Evolutionary conservation across 306 rosid genomes (phyloP).

Genomic region (Alnus rubra): DNA sequence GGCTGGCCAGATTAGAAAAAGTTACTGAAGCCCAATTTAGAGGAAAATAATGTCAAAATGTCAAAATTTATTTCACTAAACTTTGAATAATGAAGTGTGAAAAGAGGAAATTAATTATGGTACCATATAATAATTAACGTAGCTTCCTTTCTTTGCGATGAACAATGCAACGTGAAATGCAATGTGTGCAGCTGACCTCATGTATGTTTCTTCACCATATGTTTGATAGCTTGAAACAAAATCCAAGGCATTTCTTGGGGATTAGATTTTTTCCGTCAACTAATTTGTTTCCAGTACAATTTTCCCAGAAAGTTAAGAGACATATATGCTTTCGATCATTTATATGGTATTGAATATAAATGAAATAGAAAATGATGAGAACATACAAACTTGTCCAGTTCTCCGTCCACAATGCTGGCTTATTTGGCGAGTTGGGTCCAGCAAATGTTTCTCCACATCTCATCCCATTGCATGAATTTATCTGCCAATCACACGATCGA

Average conservation of each 20-base stretch:
- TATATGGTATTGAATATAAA: neutral
- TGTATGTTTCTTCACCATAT: conserved; percentile 40
- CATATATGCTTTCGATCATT: neutral
- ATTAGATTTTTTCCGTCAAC: conserved; percentile 9
- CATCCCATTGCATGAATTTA: conserved; percentile 82
- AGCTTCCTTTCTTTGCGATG: conserved; percentile 60
- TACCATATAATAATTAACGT: conserved; percentile 65
- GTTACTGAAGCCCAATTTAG: too few species aligned
- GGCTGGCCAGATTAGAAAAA: too few species aligned
- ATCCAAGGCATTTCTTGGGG: conserved; percentile 14
- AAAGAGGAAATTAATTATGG: neutral
- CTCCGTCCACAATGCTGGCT: conserved; percentile 91
- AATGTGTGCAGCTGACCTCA: conserved; percentile 51
- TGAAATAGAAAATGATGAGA: neutral
- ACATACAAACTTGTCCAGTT: conserved; percentile 93
- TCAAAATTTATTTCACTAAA: too few species aligned
- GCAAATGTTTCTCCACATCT: conserved; percentile 69
- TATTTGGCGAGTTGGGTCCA: conserved; percentile 81
- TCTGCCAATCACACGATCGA: conserved; percentile 34
- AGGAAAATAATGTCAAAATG: too few species aligned
- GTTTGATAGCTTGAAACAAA: conserved; percentile 39
- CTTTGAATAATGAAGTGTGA: too few species aligned
- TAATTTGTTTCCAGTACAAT: conserved; percentile 4
- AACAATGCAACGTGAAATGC: conserved; percentile 55
- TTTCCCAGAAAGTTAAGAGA: neutral